Base-by-base conservation (phyloP, 129 eudicot genomes). In the Centrapalus pauciflorus region DNA sequence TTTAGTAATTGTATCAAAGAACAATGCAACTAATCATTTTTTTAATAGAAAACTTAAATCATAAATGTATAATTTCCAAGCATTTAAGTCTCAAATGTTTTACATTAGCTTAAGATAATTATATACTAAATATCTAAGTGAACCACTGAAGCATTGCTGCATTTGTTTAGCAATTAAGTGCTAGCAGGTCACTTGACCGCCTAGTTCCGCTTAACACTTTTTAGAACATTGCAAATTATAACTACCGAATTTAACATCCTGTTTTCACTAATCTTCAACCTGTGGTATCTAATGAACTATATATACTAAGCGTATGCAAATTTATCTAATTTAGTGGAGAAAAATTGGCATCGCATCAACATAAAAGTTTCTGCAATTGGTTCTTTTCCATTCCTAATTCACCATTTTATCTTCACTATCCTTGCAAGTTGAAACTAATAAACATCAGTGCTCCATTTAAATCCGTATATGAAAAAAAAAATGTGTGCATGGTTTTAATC, bases 1-100 rank as follows among this genome's bases (percentile, higher is more conserved):
- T 23, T 45, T 45, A 45, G 52, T 45, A 45, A 45, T 45, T 45
- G 24, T 45, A 45, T 64, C 69, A 64, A 43, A 4, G 8, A 64
- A 29, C 56, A 64, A 27, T 50, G 29, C 41, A 24, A 27, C 25
- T 16, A 41, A 28, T 27, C 62, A 1, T 11, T 38, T 7, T 45
- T 16, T 17, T 13, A 43, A n/a, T 13, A 43, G 50, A 13, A 16
- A 45, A n/a, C 11, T 2, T 5, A 10, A 45, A 45, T 45, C 24
- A 45, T 23, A 45, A 16, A n/a, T n/a, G 23, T 45, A 45, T 45
- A 45, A 23, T 45, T 5, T 45, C 23, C 14, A 45, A 45, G 6
- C 52, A n/a, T 16, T 45, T 45, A 16, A 45, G 51, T 14, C 23
- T 45, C 52, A 45, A 1, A 45, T 45, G 9, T 45, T 45, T n/a